A percentile compares a stretch with the other conserved stretches of the same genome.
Evolutionary conservation across 2,329 filamentous ascomycete genomes (phyloP).

Genomic region (Colletotrichum brevisporum): DNA sequence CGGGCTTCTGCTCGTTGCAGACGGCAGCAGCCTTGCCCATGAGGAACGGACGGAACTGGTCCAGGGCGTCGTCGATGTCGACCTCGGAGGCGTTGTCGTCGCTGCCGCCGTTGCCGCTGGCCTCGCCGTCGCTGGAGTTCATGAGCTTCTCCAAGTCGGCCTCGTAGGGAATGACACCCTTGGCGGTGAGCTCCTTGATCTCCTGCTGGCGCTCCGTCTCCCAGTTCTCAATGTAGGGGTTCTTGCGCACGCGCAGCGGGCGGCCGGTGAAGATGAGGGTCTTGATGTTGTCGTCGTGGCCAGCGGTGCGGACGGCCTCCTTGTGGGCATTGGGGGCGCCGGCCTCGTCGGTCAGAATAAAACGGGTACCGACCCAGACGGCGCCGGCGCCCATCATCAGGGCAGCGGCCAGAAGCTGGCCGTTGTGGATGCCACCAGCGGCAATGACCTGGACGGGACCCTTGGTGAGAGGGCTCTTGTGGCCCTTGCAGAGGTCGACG

Average conservation of each 20-base stretch:
- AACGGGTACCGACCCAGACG: conserved; percentile 97
- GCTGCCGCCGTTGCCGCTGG: conserved; percentile 75
- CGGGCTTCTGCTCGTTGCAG: conserved; percentile 91
- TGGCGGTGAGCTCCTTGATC: conserved; percentile 91
- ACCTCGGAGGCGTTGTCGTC: conserved; percentile 77
- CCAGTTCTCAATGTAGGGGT: conserved; percentile 96
- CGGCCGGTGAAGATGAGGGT: conserved; percentile 99
- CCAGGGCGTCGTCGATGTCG: conserved; percentile 87
- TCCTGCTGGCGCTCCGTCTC: conserved; percentile 90
- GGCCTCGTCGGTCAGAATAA: conserved; percentile 94
- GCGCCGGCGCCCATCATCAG: conserved; percentile 93
- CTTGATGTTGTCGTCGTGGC: conserved; percentile 95
- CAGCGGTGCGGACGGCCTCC: conserved; percentile 91
- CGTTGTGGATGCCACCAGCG: conserved; percentile 94
- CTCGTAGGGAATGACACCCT: conserved; percentile 95
- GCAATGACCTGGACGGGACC: conserved; percentile 91
- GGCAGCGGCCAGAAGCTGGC: conserved; percentile 88
- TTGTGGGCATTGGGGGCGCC: conserved; percentile 95
- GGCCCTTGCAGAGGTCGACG: conserved; percentile 82
- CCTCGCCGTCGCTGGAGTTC: conserved; percentile 68
- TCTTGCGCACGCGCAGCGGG: conserved; percentile 92
- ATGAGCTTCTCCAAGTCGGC: conserved; percentile 89
- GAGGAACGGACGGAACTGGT: conserved; percentile 90
- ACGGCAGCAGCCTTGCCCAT: conserved; percentile 99
- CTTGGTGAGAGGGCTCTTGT: conserved; percentile 90